These are phyloP conservation scores for Globisporangium irregulare DNA, from an alignment of 352 stramenopile genomes.

Conservation along the genomic window DNA sequence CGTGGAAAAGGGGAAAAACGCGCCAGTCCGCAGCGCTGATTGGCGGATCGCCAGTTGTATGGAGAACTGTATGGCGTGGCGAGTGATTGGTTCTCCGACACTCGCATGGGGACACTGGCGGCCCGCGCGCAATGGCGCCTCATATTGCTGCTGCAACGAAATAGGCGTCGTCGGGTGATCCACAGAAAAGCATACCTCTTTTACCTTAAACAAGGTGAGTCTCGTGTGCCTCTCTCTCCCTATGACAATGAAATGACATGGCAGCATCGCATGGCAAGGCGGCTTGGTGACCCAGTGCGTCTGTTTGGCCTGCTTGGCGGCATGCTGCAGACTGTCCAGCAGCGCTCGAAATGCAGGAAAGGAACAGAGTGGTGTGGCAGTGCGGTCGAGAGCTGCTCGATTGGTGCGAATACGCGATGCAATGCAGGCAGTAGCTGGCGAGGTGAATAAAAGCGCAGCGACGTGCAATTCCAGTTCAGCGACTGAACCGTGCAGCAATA, in stretches of 20 bases:
- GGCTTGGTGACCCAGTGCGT: neutral
- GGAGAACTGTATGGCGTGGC: constrained; percentile 49
- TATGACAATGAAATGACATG: neutral
- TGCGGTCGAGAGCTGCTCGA: neutral
- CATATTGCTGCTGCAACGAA: constrained; percentile 31
- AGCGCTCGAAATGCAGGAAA: neutral
- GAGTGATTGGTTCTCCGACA: constrained; percentile 85
- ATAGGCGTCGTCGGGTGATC: constrained; percentile 77
- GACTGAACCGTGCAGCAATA: neutral
- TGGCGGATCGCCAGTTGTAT: constrained; percentile 29
- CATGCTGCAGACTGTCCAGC: neutral
- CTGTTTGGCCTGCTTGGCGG: neutral
- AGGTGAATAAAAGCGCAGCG: neutral
- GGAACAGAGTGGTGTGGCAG: neutral
- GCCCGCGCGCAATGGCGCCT: neutral
- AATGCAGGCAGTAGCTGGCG: neutral
- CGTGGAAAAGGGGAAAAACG: constrained; percentile 14
- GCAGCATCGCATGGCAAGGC: neutral
- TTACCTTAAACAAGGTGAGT: constrained; percentile 91
- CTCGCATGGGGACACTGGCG: constrained; percentile 18
- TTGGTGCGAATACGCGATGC: neutral
- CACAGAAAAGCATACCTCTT: constrained; percentile 44
- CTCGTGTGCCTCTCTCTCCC: neutral
- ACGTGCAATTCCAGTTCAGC: neutral
- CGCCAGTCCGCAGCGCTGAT: constrained; percentile 26